Base-by-base conservation (phyloP, 2,329 filamentous ascomycete species). In the Epichloe hybrida region DNA sequence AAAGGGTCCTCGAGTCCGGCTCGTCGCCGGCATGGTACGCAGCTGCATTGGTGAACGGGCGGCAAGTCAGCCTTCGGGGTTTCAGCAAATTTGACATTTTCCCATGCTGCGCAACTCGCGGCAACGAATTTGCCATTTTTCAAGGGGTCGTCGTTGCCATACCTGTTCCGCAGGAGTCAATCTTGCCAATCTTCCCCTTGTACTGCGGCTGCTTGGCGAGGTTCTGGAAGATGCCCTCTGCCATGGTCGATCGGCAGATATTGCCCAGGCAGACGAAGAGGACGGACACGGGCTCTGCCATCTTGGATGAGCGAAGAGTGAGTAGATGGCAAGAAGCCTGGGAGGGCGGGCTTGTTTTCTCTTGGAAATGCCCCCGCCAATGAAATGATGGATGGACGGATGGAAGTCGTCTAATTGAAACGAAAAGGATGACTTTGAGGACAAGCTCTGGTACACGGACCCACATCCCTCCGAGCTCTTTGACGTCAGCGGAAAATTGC, bases 201-300 rank as follows among this genome's bases (percentile, higher is more conserved):
- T 80, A 81, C 23, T 78, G 73, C 45, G 77, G 69, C 58, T 83
- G 77, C 57, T 77, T 74, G 40, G 77, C 76, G 40, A 93, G 71
- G 53, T 83, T 79, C 52, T 81, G 80, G 70, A 98, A 97, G 57
- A 95, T 86, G 47, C 87, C 93, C 72, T 97, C 91, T 44, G 90
- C 88, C 93, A 98, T 97, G 35, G 93, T 87, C 7, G 89, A 95
- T 54, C 79, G 76, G 65, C 89, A 98, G 62, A 97, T 97, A 69
- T 98, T 98, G 66, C 93, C 93, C 36, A 97, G 77, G 69, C 93
- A 98, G 59, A 97, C 91, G 64, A 97, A 97, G 49, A 97, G 79
- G 38, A 97, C 85, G 2, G 84, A 89, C 50, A 87, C 57, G 39
- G 66, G 65, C 53, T 70, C 68, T 6, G 68, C 53, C 68, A 70